A percentile compares a stretch with the other conserved stretches of the same genome.
Evolutionary conservation across 805 yeast species (phyloP).

Genomic region (Hyphopichia homilentoma): DNA sequence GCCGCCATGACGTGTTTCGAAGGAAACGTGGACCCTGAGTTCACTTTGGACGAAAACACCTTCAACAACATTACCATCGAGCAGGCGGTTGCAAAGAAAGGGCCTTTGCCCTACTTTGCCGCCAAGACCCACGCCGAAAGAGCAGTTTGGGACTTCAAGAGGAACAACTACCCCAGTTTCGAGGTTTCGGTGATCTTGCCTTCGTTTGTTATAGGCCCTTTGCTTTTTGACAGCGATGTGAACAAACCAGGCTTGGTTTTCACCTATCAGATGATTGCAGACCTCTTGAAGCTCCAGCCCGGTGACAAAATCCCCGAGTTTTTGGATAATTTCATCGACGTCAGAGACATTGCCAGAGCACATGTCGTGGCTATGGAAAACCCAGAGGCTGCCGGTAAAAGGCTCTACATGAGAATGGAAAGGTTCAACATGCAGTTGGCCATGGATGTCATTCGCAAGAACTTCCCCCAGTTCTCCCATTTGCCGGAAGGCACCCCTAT

Average conservation of each 20-base stretch:
- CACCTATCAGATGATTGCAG: constrained; percentile 20
- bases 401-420: constrained; percentile 24
- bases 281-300: constrained; percentile 12
- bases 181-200: constrained; percentile 19
- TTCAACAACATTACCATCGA: constrained; percentile 50
- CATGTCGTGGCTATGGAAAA: constrained; percentile 23
- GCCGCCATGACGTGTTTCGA: constrained; percentile 39
- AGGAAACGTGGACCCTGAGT: constrained; percentile 26
- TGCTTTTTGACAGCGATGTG: constrained; percentile 9
- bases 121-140: constrained; percentile 6
- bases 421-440: constrained; percentile 19
- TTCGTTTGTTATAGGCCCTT: constrained; percentile 15
- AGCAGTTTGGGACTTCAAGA: constrained; percentile 6
- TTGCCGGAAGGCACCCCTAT: constrained; percentile 14
- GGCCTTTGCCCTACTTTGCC: background rate
- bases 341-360: constrained; percentile 20
- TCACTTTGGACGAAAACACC: constrained; percentile 37
- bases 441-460: constrained; percentile 19
- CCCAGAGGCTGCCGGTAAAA: constrained; percentile 10
- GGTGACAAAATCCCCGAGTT: constrained; percentile 11
- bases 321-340: constrained; percentile 14
- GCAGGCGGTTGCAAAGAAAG: constrained; percentile 13
- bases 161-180: constrained; percentile 20
- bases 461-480: constrained; percentile 11
- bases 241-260: constrained; percentile 18